These are phyloP conservation scores for Tulasnella sp. DNA, from an alignment of 768 basidiomycete genomes.

Conservation along the genomic window DNA sequence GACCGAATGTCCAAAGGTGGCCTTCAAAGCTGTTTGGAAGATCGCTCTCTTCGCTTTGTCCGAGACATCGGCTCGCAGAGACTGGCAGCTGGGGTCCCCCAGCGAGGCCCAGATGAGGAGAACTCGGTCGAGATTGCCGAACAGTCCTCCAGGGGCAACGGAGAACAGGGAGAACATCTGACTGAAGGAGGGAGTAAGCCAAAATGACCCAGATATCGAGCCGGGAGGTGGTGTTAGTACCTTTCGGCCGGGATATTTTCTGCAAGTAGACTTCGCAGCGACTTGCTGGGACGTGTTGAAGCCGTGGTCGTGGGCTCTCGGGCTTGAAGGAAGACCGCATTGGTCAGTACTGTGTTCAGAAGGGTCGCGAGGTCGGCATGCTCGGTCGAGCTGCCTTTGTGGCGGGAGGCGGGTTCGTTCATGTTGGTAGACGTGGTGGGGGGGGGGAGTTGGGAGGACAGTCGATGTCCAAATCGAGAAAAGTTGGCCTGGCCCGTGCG, in stretches of 20 bases:
- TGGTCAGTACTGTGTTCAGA: neutral
- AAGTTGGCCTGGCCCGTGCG: neutral
- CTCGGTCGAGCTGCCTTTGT: neutral
- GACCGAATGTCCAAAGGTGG: no score
- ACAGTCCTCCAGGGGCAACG: neutral
- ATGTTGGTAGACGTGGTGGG: neutral
- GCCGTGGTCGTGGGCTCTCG: neutral
- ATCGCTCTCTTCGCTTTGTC: no score
- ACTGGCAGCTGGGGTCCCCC: neutral
- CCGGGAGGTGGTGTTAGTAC: neutral
- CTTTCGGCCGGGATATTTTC: neutral
- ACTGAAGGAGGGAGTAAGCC: neutral
- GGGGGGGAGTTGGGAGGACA: neutral
- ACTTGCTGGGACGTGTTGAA: neutral
- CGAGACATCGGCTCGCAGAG: neutral
- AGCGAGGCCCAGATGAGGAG: neutral
- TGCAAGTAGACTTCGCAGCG: neutral
- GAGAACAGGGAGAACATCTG: neutral
- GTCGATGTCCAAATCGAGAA: neutral
- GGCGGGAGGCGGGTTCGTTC: neutral
- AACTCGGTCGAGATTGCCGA: neutral
- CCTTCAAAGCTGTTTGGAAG: no score
- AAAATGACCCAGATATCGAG: neutral
- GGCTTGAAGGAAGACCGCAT: neutral
- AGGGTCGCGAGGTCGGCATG: neutral